Evolutionary conservation across 192 early-diverging fungal genomes (phyloP), one percentile per base, ranked within the genome.

Genomic region (Gamsiella multidivaricata): DNA sequence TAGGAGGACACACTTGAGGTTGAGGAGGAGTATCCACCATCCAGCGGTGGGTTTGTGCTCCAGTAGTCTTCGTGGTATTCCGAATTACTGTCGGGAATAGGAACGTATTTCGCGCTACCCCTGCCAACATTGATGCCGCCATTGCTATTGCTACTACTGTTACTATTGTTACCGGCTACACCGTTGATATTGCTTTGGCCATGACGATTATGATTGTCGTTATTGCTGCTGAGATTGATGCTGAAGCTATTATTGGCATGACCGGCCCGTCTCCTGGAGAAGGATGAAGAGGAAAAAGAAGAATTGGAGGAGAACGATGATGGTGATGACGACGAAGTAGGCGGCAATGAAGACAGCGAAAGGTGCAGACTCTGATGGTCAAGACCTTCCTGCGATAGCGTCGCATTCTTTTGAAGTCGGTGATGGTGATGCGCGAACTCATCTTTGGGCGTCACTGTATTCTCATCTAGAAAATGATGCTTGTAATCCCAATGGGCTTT

Each of bases 371-470:
- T 57, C 36, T 57, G 61, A 60, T 29, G 57, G 57, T 34, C 57
- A 20, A 20, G 33, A 39, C 50, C 31, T 23, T 66, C 63, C 22
- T 59, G 55, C 5, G 55, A 28, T 5, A 39, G 37, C n/a, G 71
- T 32, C 62, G 71, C 23, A 31, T 51, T 66, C 46, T 64, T 75
- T 17, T 75, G 54, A 1, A 75, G 57, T 17, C 71, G 71, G 41
- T 75, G 71, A 39, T 75, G 71, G 2, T 75, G 71, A 39, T 75
- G 71, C 3, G 43, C 71, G 32, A 61, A 75, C 41, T 75, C 71
- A 28, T 75, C 71, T 33, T 69, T 80, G 39, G 66, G 76, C 18
- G 62, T 70, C n/a, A 80, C 67, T 5, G 62, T 80, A 41, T 80
- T 69, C 46, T 70, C 68, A 28, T 69, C 68, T 11, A 79, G 54